Base-by-base conservation (phyloP, 1,139 yeast species). In the Saccharomyces hybrid region DNA sequence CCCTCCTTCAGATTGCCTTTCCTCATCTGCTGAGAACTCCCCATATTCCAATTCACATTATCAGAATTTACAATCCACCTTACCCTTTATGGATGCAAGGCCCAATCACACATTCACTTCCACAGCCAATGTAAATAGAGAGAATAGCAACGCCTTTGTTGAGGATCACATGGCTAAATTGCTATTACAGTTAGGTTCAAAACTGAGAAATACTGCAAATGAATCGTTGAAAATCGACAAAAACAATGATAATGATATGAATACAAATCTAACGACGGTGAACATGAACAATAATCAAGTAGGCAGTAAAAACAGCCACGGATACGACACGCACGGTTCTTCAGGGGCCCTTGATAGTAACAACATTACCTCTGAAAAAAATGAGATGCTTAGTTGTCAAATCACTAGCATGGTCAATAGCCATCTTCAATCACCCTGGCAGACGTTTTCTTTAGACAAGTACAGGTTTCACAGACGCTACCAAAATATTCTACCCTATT, bases 391-490 rank as follows among this genome's bases (percentile, higher is more conserved):
- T 42, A 54, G 57, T 41, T 63, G n/a, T 42, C 27, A 42, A 48
- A 52, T 31, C 20, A 32, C 14, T 25, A 26, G 38, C 26, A 13
- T 25, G 32, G 47, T 13, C 54, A 53, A 26, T 31, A 11, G 34
- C 13, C 34, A 31, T 11, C 13, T 31, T 11, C n/a, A 31, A 31
- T 58, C 56, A 8, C 59, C 59, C 5, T 57, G 59, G 61, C 59
- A 56, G 54, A 54, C 64, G 4, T 66, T 62, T 54, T 69, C 73
- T 2, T 56, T 52, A 20, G 65, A 69, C 53, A 80, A 82, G 63
- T 78, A 82, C 77, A 70, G 86, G 48, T 78, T 75, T 58, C 75
- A 77, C 55, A 71, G 81, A 55, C 68, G 85, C 41, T 79, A 76
- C 64, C 83, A 78, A 55, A 75, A 76, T 52, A 63, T 76, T 14